Conservation (phyloP, 1,284 basidiomycete genomes). For the Hypsizygus ulmarius region DNA sequence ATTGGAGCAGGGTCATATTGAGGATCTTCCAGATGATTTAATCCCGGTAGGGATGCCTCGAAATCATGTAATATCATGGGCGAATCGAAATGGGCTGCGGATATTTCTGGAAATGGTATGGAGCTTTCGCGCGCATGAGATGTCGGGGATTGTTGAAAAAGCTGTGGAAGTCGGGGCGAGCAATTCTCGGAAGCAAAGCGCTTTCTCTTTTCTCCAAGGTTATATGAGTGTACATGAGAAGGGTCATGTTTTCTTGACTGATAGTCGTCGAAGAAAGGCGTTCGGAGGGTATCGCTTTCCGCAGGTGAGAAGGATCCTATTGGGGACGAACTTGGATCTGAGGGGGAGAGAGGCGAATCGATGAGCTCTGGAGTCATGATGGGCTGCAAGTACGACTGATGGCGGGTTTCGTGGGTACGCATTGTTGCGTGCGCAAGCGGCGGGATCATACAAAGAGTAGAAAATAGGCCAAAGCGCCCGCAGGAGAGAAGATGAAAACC, state of each 20-base stretch:
- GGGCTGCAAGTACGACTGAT: slow-evolving; percentile 18
- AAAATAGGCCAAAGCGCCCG: slow-evolving; percentile 15
- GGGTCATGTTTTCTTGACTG: slow-evolving; percentile 1
- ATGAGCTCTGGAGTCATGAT: slow-evolving; percentile 25
- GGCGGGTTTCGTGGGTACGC: slow-evolving; percentile 19
- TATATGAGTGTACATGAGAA: neutral
- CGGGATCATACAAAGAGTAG: slow-evolving; percentile 14
- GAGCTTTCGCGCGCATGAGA: slow-evolving; percentile 8
- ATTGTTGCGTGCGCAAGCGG: slow-evolving; percentile 9
- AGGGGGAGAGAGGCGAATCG: slow-evolving; percentile 33
- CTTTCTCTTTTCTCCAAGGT: slow-evolving; percentile 1
- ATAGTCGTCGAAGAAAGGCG: slow-evolving; percentile 19
- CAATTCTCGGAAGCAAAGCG: slow-evolving; percentile 6
- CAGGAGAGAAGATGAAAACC: slow-evolving; percentile 7
- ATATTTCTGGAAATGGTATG: slow-evolving; percentile 9
- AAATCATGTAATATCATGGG: slow-evolving; percentile 8
- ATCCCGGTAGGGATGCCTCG: slow-evolving; percentile 11
- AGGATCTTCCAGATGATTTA: slow-evolving; percentile 7
- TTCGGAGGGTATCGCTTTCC: slow-evolving; percentile 39
- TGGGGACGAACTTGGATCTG: slow-evolving; percentile 25
- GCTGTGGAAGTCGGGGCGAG: slow-evolving; percentile 6
- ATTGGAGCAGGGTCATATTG: slow-evolving; percentile 3
- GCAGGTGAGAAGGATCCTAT: slow-evolving; percentile 18
- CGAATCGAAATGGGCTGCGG: slow-evolving; percentile 11
- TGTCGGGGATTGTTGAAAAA: slow-evolving; percentile 10